Percentiles rank a stretch among this genome's conserved stretches.
Conservation (phyloP, 257 asterid genomes). For the Handroanthus guayacan region DNA sequence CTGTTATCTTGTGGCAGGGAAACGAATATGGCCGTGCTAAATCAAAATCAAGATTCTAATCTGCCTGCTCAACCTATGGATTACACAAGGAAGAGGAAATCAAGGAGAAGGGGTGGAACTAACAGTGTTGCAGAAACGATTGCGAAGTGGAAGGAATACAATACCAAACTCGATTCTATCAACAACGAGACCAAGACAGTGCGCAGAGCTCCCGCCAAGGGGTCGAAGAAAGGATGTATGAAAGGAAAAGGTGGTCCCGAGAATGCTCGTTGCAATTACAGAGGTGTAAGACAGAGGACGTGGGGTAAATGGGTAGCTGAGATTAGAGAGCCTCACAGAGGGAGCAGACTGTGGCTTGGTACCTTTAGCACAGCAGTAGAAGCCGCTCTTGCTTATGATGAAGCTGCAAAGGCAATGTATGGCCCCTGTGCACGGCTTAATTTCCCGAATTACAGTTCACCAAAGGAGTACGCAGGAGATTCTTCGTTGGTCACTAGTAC, state of each 20-base stretch:
- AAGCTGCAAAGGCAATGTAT: slow-evolving; percentile 64
- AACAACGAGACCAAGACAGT: slow-evolving; percentile 32
- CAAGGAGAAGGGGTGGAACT: slow-evolving; percentile 47
- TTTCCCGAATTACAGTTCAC: slow-evolving; percentile 37
- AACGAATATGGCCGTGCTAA: slow-evolving; percentile 30
- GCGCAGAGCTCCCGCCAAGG: slow-evolving; percentile 64
- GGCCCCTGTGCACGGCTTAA: slow-evolving; percentile 62
- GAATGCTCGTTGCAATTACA: slow-evolving; percentile 51
- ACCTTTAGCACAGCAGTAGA: slow-evolving; percentile 50
- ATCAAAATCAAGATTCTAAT: slow-evolving; percentile 34
- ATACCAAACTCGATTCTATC: slow-evolving; percentile 41
- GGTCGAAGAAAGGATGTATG: slow-evolving; percentile 75
- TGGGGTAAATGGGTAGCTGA: slow-evolving; percentile 84
- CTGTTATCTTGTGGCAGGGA: slow-evolving; percentile 34
- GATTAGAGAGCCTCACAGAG: slow-evolving; percentile 67
- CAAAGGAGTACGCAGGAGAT: background rate
- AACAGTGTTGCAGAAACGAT: slow-evolving; percentile 53
- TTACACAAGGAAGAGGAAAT: slow-evolving; percentile 45
- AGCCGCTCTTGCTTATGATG: slow-evolving; percentile 69
- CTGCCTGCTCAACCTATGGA: slow-evolving; percentile 32
- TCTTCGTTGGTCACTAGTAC: slow-evolving; percentile 28
- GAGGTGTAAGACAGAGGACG: slow-evolving; percentile 75
- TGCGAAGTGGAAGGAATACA: slow-evolving; percentile 63
- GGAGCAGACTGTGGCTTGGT: slow-evolving; percentile 65
- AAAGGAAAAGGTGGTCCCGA: slow-evolving; percentile 76